These are phyloP conservation scores for Akebia trifoliata DNA, from an alignment of 164 flowering plant genomes.

Conservation along the genomic window DNA sequence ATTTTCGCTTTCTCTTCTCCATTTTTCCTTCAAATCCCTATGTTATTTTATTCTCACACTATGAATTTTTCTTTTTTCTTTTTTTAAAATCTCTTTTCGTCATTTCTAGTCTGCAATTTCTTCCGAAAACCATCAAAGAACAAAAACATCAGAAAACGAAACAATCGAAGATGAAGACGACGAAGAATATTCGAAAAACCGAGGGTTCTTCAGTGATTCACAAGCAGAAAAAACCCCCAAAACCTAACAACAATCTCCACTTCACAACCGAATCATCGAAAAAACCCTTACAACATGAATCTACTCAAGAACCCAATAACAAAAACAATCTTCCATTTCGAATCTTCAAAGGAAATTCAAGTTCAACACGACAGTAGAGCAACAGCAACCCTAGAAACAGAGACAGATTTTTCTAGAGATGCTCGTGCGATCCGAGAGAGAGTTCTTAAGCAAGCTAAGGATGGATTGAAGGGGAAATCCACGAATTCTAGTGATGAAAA, in stretches of 20 bases:
- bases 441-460: slow-evolving; percentile 71
- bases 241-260: slow-evolving; percentile 47
- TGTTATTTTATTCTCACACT: too few relatives aligned
- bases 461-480: slow-evolving; percentile 51
- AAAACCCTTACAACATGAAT: slow-evolving; percentile 12
- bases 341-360: slow-evolving; percentile 82
- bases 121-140: slow-evolving; percentile 64
- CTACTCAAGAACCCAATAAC: slow-evolving; percentile 25
- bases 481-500: slow-evolving; percentile 45
- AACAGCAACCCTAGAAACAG: slow-evolving; percentile 85
- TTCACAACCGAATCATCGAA: slow-evolving; percentile 55
- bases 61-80: too few relatives aligned
- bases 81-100: background rate
- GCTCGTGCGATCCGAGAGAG: slow-evolving; percentile 82
- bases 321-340: slow-evolving; percentile 65
- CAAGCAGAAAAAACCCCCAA: slow-evolving; percentile 35
- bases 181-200: slow-evolving; percentile 33
- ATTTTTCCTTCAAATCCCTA: too few relatives aligned
- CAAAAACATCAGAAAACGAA: slow-evolving; percentile 69
- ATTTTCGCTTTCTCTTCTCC: too few relatives aligned
- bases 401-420: slow-evolving; percentile 74
- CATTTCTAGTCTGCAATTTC: slow-evolving; percentile 59
- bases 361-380: slow-evolving; percentile 82
- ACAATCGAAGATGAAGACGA: slow-evolving; percentile 30
- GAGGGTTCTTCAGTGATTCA: slow-evolving; percentile 24